Evolutionary conservation across 1,139 yeast species (phyloP), one percentile per base, ranked within the genome.

Genomic region (Yamadazyma buinensis): DNA sequence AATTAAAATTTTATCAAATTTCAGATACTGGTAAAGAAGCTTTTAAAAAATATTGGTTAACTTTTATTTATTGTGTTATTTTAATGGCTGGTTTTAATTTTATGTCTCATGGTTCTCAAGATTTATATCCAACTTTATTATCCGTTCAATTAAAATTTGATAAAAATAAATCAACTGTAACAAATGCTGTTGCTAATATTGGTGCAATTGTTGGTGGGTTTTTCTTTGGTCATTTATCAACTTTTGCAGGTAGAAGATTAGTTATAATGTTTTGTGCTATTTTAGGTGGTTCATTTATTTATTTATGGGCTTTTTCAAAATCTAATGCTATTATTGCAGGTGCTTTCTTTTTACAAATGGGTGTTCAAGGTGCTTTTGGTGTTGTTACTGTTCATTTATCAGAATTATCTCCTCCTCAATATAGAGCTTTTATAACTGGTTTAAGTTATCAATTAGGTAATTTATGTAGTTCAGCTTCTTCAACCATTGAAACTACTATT

Each of bases 291-390:
- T 81, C 82, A 8, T 56, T 79, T 48, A 68, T 78, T 36, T 80
- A 80, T 47, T 87, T 87, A 31, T 80, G 92, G 90, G 90, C 85
- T 0, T 84, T 77, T 49, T 55, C 72, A 25, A 49, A 44, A 14
- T 67, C 67, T 40, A 47, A 57, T 23, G 85, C 79, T 23, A 74
- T 83, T 44, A 80, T 84, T 51, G 94, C 92, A 5, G 83, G 85
- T 39, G 92, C 71, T 1, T 85, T 84, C 60, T 84, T 82, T 64
- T 61, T 85, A 48, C 95, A 86, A 58, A 77, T 80, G 51, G 79
- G 79, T 47, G 92, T 85, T 32, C 95, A 84, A 59, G 95, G 95
- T 44, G 84, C 87, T 13, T 86, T 94, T 88, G 94, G 95, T 47
- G 84, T 84, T 30, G 72, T 83, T 45, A 95, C 95, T 35, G 75